Base-by-base conservation (phyloP, 1,284 basidiomycete genomes). In the Ustilago trichophora region DNA sequence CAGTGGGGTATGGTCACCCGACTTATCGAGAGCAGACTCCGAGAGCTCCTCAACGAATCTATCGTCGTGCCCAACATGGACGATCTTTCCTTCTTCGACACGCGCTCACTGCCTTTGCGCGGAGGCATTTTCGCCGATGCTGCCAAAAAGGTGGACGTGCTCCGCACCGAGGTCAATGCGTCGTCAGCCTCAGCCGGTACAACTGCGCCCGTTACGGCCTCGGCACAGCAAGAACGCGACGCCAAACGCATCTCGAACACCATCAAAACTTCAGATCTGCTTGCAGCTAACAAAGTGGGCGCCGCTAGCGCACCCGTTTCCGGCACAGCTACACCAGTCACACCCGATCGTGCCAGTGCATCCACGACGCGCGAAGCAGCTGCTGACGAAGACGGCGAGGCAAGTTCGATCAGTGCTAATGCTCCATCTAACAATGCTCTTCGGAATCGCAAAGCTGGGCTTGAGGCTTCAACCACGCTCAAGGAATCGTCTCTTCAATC, bases 31-130 rank as follows among this genome's bases (percentile, higher is more conserved):
- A 88, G 91, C 37, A 88, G 89, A 76, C 83, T 98, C 53, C 89
- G 90, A 80, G 91, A 96, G 80, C 89, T 92, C 62, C 90, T 97
- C 44, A 86, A 88, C 73, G 95, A 98, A 76, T 94, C 92, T 0
- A 87, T 98, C 24, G 94, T 98, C 10, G 83, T 95, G 73, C 96
- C 96, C 8, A 92, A 97, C 83, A 95, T 97, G 92, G 95, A 98
- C 82, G 95, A 98, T 77, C 89, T 97, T 56, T 86, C 93, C 3
- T 98, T 94, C 86, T 98, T 96, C 81, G 90, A 95, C 81, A 94
- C 90, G 35, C 80, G 83, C 1, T 78, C 78, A 7, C 45, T 58
- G n/a, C 27, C 54, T 8, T 87, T 88, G 59, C 88, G 95, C 36
- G 95, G 94, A 43, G 95, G 93, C 3, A 91, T 98, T 67, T 98